Evolutionary conservation across 169 alveolate species (phyloP).

Genomic region (Plasmodium berghei): DNA sequence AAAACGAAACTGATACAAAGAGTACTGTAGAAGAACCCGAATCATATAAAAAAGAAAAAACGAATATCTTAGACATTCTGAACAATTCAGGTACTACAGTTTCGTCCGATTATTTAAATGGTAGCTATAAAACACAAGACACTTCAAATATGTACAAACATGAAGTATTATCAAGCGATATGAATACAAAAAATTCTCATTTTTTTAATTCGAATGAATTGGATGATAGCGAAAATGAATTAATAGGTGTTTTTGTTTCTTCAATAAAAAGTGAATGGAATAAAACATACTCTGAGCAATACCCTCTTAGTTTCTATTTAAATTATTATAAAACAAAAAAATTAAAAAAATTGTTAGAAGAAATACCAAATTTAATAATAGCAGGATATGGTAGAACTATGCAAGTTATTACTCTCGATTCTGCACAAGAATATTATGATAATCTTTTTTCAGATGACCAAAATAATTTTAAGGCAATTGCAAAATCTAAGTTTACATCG

Average conservation of each 20-base stretch:
- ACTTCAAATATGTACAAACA: constrained; percentile 30
- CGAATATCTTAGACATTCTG: constrained; percentile 1
- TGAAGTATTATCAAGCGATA: constrained; percentile 9
- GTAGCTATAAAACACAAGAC: constrained; percentile 29
- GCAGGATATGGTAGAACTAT: constrained; percentile 80
- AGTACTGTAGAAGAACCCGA: background rate
- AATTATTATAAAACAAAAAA: constrained; percentile 64
- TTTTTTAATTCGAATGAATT: constrained; percentile 18
- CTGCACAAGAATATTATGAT: constrained; percentile 75
- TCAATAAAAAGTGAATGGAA: constrained; percentile 82
- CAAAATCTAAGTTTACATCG: constrained; percentile 55
- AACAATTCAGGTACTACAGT: constrained; percentile 24
- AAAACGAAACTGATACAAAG: background rate
- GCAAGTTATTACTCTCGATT: constrained; percentile 78
- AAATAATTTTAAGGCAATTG: constrained; percentile 25
- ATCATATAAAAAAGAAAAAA: constrained; percentile 1
- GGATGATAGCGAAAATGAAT: constrained; percentile 2
- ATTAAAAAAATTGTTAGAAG: constrained; percentile 76
- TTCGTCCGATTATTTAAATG: constrained; percentile 21
- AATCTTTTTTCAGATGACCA: constrained; percentile 54
- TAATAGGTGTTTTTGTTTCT: constrained; percentile 80
- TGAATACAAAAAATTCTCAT: constrained; percentile 10
- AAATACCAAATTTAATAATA: constrained; percentile 79
- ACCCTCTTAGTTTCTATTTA: constrained; percentile 74
- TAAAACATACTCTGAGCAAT: constrained; percentile 56